Percentiles rank a stretch among this genome's conserved stretches.
Evolutionary conservation across 805 yeast genomes (phyloP).

Genomic region (Kodamaea leandrae): DNA sequence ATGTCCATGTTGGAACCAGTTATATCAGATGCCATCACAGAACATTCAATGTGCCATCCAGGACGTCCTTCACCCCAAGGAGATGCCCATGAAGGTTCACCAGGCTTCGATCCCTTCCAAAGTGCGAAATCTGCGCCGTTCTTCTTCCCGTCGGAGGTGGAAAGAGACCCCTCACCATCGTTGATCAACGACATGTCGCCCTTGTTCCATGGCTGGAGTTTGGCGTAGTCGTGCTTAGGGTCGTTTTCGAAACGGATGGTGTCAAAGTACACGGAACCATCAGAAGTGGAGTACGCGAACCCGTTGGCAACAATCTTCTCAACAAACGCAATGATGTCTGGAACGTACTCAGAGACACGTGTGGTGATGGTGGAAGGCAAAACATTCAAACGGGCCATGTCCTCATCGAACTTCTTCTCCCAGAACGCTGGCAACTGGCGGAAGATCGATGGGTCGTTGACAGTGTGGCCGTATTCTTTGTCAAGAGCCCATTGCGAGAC

Average conservation of each 20-base stretch:
- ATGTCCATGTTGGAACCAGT: constrained; percentile 84
- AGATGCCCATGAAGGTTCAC: constrained; percentile 94
- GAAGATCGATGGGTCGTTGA: constrained; percentile 84
- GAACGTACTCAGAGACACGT: constrained; percentile 92
- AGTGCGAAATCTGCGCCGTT: constrained; percentile 87
- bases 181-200: constrained; percentile 80
- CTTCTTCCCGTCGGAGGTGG: constrained; percentile 55
- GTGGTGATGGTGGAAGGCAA: constrained; percentile 83
- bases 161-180: constrained; percentile 92
- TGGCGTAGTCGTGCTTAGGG: constrained; percentile 82
- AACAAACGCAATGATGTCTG: constrained; percentile 84
- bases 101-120: constrained; percentile 95
- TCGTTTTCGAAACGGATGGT: constrained; percentile 74
- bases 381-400: constrained; percentile 84
- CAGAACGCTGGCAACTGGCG: constrained; percentile 79
- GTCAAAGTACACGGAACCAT: constrained; percentile 96
- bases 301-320: constrained; percentile 73
- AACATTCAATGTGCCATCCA: constrained; percentile 99
- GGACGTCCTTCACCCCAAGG: constrained; percentile 98
- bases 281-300: constrained; percentile 76
- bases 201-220: constrained; percentile 97
- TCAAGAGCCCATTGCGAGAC: constrained; percentile 75
- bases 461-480: constrained; percentile 63
- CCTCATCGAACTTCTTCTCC: constrained; percentile 82
- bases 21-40: constrained; percentile 94